Evolutionary conservation across 768 basidiomycete species (phyloP), one percentile per base, ranked within the genome.

Genomic region (Leccinum aurantiacum): DNA sequence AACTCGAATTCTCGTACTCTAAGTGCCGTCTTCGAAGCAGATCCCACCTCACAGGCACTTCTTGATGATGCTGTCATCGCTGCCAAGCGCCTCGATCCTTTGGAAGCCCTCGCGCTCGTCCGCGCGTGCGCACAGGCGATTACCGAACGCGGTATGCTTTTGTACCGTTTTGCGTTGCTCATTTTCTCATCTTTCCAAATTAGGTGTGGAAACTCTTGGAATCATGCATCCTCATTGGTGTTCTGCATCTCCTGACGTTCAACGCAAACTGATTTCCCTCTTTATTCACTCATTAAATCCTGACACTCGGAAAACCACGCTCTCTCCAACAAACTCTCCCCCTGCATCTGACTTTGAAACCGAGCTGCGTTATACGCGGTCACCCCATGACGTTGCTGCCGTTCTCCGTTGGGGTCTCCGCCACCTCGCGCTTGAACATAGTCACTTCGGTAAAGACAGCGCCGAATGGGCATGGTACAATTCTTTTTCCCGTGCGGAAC

Each of bases 191-290:
- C 37, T 9, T 4, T 0, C 50, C 50, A 56, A 51, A 51, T 60
- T 60, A 92, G 90, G 90, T n/a, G 78, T 91, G 54, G 89, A 91
- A 70, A 86, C 87, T 4, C 85, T 90, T 50, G 91, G 91, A 19
- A 79, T 93, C 50, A 93, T 93, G 89, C 88, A 89, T 66, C 89
- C 91, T 6, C 88, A 92, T 70, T 93, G 89, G 90, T 80, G 88
- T 70, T 87, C 90, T 44, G 80, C 90, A 9, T 90, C 88, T 6
- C 83, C 84, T 8, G 82, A 84, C 10, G 74, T 81, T n/a, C 91
- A 93, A 71, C 84, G 76, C 64, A 78, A 72, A 62, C 84, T 93
- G 33, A 84, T 91, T 58, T 88, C 88, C 17, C 81, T 69, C 25
- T 92, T 87, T 76, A 78, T 93, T 61, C 82, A 81, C 63, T 89